A percentile compares a stretch with the other conserved stretches of the same genome.
phyloP scores from a whole-genome alignment of 306 rosid species.

The Dryas drummondii region DNA sequence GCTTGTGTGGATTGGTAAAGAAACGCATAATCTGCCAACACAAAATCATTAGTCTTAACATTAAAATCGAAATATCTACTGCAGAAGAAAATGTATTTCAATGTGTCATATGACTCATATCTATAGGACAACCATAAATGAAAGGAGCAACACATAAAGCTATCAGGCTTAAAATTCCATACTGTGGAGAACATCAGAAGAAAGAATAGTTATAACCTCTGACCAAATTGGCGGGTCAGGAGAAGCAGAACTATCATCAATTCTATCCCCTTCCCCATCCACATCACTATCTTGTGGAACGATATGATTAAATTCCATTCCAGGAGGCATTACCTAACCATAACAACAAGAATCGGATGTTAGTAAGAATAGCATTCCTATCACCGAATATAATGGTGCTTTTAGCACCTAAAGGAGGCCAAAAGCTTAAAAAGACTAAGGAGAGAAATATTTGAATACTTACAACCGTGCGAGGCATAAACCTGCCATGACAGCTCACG shows the following conservation, averaged over 20 bases:
- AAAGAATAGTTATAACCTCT: conserved; percentile 42
- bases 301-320: conserved; percentile 68
- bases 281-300: conserved; percentile 47
- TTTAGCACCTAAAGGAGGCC: background rate
- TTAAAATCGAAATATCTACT: background rate
- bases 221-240: conserved; percentile 57
- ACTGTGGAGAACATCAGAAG: conserved; percentile 5
- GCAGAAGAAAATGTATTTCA: background rate
- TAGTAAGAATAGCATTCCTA: background rate
- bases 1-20: conserved; percentile 67
- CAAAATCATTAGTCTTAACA: conserved; percentile 14
- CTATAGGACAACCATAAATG: background rate
- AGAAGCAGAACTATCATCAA: conserved; percentile 39
- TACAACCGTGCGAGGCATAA: conserved; percentile 64
- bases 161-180: conserved; percentile 1
- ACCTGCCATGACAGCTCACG: conserved; percentile 59
- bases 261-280: conserved; percentile 45
- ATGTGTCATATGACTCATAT: background rate
- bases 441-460: conserved; percentile 29
- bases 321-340: conserved; percentile 64
- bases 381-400: background rate
- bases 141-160: background rate
- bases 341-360: background rate
- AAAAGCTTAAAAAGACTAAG: conserved; percentile 1
- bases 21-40: conserved; percentile 56